These are phyloP conservation scores for Boletus albobrunnescens DNA, from an alignment of 1,284 basidiomycete genomes.

Conservation along the genomic window DNA sequence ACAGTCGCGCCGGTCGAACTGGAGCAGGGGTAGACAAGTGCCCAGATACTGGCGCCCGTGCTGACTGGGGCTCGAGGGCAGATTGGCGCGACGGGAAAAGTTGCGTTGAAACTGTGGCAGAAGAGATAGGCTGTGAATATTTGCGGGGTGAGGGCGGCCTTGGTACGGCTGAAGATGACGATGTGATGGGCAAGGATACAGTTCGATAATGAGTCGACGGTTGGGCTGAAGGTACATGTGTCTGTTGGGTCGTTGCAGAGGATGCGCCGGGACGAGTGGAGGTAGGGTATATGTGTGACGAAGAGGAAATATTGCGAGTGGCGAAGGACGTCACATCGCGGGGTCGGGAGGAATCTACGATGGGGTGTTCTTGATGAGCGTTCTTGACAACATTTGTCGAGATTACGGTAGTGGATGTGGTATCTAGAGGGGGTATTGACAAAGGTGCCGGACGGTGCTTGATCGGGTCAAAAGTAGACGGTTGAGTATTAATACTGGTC, in stretches of 20 bases:
- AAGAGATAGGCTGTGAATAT: constrained; percentile 28
- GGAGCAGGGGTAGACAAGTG: constrained; percentile 25
- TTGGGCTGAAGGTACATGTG: constrained; percentile 22
- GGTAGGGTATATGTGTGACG: constrained; percentile 25
- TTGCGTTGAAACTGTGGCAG: constrained; percentile 26
- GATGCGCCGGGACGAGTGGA: constrained; percentile 20
- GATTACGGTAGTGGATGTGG: constrained; percentile 7
- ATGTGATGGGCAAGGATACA: constrained; percentile 27
- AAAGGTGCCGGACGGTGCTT: constrained; percentile 20
- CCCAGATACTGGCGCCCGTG: constrained; percentile 18
- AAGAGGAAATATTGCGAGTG: constrained; percentile 19
- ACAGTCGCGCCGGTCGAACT: constrained; percentile 13
- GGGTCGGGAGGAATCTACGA: constrained; percentile 20
- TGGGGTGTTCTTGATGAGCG: constrained; percentile 19
- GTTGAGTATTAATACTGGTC: constrained; percentile 11
- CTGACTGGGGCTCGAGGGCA: constrained; percentile 13
- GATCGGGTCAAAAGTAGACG: constrained; percentile 10
- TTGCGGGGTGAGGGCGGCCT: constrained; percentile 32
- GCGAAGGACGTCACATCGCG: constrained; percentile 21
- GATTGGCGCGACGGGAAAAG: constrained; percentile 30
- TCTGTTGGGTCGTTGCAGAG: constrained; percentile 19
- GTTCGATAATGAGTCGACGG: constrained; percentile 23
- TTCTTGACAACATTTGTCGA: constrained; percentile 19
- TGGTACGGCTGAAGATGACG: constrained; percentile 16
- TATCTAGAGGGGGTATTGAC: constrained; percentile 16